Conservation (phyloP, 352 stramenopile genomes). For the Elongisporangium prolatum region DNA sequence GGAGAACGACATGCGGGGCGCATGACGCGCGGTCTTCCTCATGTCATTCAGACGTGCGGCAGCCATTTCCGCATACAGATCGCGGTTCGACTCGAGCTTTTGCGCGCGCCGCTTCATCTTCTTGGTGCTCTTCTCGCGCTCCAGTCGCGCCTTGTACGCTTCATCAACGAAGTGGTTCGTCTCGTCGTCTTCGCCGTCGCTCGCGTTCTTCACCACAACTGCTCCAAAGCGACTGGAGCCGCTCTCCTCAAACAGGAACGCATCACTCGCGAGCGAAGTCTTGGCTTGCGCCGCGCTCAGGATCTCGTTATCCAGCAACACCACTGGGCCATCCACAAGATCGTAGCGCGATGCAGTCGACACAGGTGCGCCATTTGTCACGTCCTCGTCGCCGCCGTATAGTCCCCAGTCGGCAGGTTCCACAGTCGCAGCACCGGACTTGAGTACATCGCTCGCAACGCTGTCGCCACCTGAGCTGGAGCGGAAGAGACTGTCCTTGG, state of each 20-base stretch:
- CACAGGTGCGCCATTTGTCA: constrained; percentile 5
- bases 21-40: constrained; percentile 61
- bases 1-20: constrained; percentile 5
- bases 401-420: constrained; percentile 58
- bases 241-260: constrained; percentile 58
- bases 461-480: constrained; percentile 26
- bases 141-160: constrained; percentile 29
- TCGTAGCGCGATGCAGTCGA: constrained; percentile 34
- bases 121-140: constrained; percentile 53
- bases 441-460: constrained; percentile 14
- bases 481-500: constrained; percentile 30
- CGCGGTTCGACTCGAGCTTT: constrained; percentile 71
- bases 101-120: constrained; percentile 40
- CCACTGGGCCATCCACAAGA: constrained; percentile 24
- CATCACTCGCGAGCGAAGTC: constrained; percentile 35
- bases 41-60: constrained; percentile 48
- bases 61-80: constrained; percentile 70
- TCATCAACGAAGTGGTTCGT: constrained; percentile 49
- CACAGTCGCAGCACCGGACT: constrained; percentile 15
- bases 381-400: constrained; percentile 26
- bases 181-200: constrained; percentile 18
- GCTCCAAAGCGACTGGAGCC: constrained; percentile 43
- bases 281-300: constrained; percentile 21
- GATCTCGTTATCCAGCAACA: constrained; percentile 60
- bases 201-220: constrained; percentile 30